Conservation (phyloP, 768 basidiomycete genomes). For the Leccinum arenicola region DNA sequence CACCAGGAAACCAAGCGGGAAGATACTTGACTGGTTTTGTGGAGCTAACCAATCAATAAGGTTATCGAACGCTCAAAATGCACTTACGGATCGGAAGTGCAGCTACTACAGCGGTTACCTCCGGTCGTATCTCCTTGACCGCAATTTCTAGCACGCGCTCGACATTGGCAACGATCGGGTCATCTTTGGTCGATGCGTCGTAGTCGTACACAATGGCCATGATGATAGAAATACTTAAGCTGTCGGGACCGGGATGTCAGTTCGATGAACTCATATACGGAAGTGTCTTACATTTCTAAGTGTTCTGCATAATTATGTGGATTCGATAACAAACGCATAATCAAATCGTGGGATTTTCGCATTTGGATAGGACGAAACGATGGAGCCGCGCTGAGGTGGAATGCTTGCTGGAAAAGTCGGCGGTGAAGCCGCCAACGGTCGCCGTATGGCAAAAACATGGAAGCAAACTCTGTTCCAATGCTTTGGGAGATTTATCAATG, state of each 20-base stretch:
- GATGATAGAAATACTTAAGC: constrained; percentile 20
- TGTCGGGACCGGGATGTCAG: constrained; percentile 5
- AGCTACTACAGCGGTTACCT: constrained; percentile 14
- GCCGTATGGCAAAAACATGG: not conserved
- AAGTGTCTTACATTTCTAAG: constrained; percentile 16
- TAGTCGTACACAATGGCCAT: constrained; percentile 28
- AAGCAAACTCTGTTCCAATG: constrained; percentile 18
- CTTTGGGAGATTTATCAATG: constrained; percentile 6
- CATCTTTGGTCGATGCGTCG: constrained; percentile 11
- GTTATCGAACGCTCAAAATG: not conserved
- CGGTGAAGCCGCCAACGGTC: not conserved
- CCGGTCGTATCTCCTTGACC: constrained; percentile 15
- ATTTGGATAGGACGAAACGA: constrained; percentile 34
- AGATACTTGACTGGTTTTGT: constrained; percentile 14
- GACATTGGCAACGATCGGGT: constrained; percentile 20
- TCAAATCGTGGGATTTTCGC: constrained; percentile 30
- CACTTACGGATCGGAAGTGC: constrained; percentile 20
- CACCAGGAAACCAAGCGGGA: constrained; percentile 27
- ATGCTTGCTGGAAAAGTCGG: not conserved
- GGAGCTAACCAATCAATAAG: not conserved
- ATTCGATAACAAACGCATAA: constrained; percentile 23
- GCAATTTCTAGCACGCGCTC: constrained; percentile 9
- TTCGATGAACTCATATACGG: not conserved
- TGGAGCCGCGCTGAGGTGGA: constrained; percentile 5
- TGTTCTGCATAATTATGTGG: constrained; percentile 26